Evolutionary conservation across 2,329 filamentous ascomycete genomes (phyloP), one percentile per base, ranked within the genome.

Genomic region (Penicillium sp.): DNA sequence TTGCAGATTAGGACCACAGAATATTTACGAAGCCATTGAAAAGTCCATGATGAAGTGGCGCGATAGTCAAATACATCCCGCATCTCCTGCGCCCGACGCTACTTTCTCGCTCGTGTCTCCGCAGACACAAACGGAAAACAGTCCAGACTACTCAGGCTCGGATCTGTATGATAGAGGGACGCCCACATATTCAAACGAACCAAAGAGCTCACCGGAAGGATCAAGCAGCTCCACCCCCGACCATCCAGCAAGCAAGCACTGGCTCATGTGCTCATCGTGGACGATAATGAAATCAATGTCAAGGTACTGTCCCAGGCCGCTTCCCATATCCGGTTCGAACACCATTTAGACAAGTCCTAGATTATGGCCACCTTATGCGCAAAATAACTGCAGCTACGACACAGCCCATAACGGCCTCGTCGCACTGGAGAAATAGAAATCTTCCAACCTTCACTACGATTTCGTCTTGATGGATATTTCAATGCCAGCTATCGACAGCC

Each of bases 401-500:
- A 69, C 64, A 5, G 71, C 70, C 2, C 61, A 61, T 5, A 65
- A 74, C 43, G 71, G 71, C 6, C 57, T 65, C 1, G 57, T 64
- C 19, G 71, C 71, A 5, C 54, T 74, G 5, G 59, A 72, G 13
- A 69, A 68, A 13, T 68, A 66, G 42, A 63, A 62, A 43, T 43
- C 49, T 0, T 55, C 62, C 3, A n/a, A 46, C 10, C 53, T 59
- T 17, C 55, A 51, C 8, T 70, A 64, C 33, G 63, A n/a, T n/a
- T n/a, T n/a, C n/a, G n/a, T n/a, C n/a, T n/a, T n/a, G n/a, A n/a
- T n/a, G n/a, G n/a, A n/a, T n/a, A 73, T 73, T 15, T 68, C 64
- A 8, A 73, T 73, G 71, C 71, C 71, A 0, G 59, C 72, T 2
- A 68, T 73, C 66, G 66, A 73, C 50, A 72, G 72, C 1, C 68